Percentiles rank a stretch among this genome's conserved stretches.
phyloP scores from a whole-genome alignment of 192 early-diverging fungal genomes.

The Mortierella antarctica region DNA sequence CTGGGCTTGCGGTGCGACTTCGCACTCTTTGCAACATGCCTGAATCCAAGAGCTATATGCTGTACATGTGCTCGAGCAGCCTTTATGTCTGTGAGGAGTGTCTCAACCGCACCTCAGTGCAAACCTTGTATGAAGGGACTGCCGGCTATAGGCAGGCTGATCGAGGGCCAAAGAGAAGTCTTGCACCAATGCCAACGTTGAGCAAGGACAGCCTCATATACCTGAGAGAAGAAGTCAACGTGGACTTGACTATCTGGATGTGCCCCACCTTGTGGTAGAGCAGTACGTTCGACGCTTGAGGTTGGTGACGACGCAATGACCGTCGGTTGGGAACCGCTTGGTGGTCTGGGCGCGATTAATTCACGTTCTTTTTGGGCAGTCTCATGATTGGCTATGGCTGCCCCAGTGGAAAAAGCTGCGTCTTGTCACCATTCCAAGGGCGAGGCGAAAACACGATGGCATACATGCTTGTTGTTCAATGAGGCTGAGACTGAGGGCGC shows the following conservation, averaged over 20 bases:
- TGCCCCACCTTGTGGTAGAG: background rate
- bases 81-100: background rate
- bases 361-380: no score
- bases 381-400: no score
- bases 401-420: no score
- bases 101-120: background rate
- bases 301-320: background rate
- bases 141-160: background rate
- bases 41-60: background rate
- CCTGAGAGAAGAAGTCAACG: background rate
- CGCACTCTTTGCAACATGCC: conserved; percentile 1
- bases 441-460: no score
- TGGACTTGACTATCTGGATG: background rate
- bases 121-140: background rate
- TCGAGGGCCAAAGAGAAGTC: background rate
- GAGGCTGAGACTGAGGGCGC: no score
- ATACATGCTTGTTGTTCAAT: no score
- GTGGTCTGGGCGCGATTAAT: no score
- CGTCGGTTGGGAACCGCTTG: background rate
- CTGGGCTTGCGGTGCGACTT: background rate
- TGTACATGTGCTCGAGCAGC: conserved; percentile 1
- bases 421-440: no score
- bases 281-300: background rate
- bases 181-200: background rate
- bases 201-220: background rate